Base-by-base conservation (phyloP, 2,329 filamentous ascomycete species). In the Aspergillus novoparasiticus region DNA sequence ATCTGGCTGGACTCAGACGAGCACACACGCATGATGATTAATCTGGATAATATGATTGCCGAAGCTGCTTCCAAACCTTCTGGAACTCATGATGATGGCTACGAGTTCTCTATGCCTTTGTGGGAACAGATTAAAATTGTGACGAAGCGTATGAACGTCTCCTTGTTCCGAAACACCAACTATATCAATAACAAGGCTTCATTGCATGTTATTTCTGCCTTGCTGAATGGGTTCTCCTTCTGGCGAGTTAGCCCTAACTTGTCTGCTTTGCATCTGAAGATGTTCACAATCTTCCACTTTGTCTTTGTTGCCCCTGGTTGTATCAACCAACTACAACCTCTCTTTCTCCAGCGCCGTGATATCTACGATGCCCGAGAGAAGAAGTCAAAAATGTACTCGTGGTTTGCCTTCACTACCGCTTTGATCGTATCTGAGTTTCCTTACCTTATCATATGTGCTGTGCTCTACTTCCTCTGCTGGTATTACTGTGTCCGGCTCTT, bases 371-470 rank as follows among this genome's bases (percentile, higher is more conserved):
- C 72, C 0, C 84, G 90, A 28, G 90, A 93, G 73, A 84, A 89
- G 10, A 90, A 90, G 3, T 89, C 86, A 0, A 84, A 89, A 28
- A 91, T 92, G 67, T 93, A 93, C 76, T 87, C 87, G 28, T 92
- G 90, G 87, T 78, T 87, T n/a, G 88, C 90, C 0, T 93, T 93
- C 72, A 85, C 84, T 62, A 89, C 88, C 0, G 89, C 88, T 0
- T 86, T 90, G 63, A 82, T 92, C 4, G 79, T 92, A 2, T 86
- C 85, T 5, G 90, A 93, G 72, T 85, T 93, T n/a, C 90, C 90
- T 0, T 85, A 86, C 51, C 86, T 89, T 0, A 83, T 90, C 66
- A 71, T 91, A 21, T 84, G 84, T 5, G 85, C 83, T 0, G 80
- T 89, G 0, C 75, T 93, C 4, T 93, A 92, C 80, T 93, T 84